These are phyloP conservation scores for Cynanchum wilfordii DNA, from an alignment of 257 asterid genomes.

Conservation along the genomic window DNA sequence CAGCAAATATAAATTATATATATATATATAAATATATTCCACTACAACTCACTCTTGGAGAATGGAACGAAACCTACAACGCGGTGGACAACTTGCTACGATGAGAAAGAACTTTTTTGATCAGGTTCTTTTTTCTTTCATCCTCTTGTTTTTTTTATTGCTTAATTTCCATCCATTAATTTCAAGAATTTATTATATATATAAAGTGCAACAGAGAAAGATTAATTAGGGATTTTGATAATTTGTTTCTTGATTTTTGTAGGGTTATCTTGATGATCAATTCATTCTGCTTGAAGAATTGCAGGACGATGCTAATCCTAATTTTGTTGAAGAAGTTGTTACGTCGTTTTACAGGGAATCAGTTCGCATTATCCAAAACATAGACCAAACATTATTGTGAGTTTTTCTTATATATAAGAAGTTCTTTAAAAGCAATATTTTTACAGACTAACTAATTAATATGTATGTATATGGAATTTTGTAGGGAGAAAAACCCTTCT, in stretches of 20 bases:
- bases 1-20: too few species aligned
- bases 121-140: constrained; percentile 31
- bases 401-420: constrained; percentile 10
- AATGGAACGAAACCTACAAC: constrained; percentile 31
- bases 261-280: constrained; percentile 80
- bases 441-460: neutral
- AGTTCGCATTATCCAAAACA: constrained; percentile 39
- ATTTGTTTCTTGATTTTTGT: neutral
- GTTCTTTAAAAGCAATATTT: too few species aligned
- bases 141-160: neutral
- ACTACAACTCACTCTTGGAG: neutral
- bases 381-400: constrained; percentile 59
- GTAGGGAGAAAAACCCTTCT: constrained; percentile 29
- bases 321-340: constrained; percentile 76
- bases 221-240: too few species aligned
- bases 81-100: constrained; percentile 46
- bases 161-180: too few species aligned
- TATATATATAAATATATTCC: too few species aligned
- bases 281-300: constrained; percentile 65
- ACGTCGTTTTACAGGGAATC: constrained; percentile 63
- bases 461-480: neutral
- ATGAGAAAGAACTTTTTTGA: constrained; percentile 59
- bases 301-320: constrained; percentile 70
- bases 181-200: too few species aligned
- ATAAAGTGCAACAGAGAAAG: too few species aligned